Conservation (phyloP, 2,329 filamentous ascomycete species). For the Cladophialophora bantiana region DNA sequence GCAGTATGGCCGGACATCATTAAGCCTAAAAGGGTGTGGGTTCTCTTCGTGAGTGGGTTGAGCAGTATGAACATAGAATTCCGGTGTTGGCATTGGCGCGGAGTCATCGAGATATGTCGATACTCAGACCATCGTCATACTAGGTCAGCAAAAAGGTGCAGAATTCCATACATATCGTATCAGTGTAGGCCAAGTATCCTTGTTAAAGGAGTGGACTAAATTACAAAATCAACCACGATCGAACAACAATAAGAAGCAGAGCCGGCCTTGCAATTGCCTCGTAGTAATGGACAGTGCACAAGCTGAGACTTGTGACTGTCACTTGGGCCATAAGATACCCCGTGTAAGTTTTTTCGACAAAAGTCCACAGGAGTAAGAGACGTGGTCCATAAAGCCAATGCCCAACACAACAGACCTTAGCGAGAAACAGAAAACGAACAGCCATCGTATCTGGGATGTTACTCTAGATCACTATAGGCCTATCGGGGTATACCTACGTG, state of each 20-base stretch:
- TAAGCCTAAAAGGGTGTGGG: not conserved
- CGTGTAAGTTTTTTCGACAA: not conserved
- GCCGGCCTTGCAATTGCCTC: not conserved
- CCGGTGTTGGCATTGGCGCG: not conserved
- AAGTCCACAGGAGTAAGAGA: not conserved
- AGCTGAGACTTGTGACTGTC: not conserved
- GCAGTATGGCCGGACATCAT: conserved; percentile 1
- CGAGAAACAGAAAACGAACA: not conserved
- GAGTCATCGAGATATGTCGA: not conserved
- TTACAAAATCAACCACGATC: not conserved
- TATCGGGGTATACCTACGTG: not conserved
- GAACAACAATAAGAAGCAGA: not conserved
- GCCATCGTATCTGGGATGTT: not conserved
- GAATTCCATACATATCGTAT: not conserved
- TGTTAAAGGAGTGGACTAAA: not conserved
- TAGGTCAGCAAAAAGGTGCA: not conserved
- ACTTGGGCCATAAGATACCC: conserved; percentile 30
- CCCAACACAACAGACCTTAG: conserved; percentile 4
- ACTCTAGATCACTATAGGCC: not conserved
- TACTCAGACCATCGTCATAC: not conserved
- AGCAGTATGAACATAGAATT: not conserved
- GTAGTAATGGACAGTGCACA: not conserved
- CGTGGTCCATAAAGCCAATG: not conserved
- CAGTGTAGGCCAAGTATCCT: not conserved
- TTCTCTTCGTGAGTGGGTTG: not conserved